These are phyloP conservation scores for Epicoccum sorghinum DNA, from an alignment of 2,329 filamentous ascomycete species.

Conservation along the genomic window DNA sequence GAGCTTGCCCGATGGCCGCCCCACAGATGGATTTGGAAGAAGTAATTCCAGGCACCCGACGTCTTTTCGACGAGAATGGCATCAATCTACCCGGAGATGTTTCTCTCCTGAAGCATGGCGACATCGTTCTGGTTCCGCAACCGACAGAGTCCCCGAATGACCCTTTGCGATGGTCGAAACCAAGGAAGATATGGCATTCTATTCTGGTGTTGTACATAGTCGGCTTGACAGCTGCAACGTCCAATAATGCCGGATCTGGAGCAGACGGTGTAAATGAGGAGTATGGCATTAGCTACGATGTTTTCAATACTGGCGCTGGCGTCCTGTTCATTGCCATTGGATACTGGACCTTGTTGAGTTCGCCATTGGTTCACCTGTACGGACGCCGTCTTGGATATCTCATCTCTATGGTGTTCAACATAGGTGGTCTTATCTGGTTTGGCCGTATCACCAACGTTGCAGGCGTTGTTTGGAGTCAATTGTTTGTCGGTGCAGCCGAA, in stretches of 20 bases:
- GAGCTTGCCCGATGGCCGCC: slow-evolving; percentile 11
- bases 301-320: slow-evolving; percentile 28
- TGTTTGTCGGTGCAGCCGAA: slow-evolving; percentile 29
- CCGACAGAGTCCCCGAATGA: slow-evolving; percentile 56
- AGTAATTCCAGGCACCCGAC: slow-evolving; percentile 26
- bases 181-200: slow-evolving; percentile 49
- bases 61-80: slow-evolving; percentile 25
- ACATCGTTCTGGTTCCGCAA: slow-evolving; percentile 59
- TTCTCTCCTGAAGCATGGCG: slow-evolving; percentile 32
- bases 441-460: slow-evolving; percentile 22
- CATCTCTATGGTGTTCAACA: slow-evolving; percentile 25
- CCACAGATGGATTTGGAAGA: slow-evolving; percentile 20
- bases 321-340: slow-evolving; percentile 28
- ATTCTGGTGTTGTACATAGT: slow-evolving; percentile 27
- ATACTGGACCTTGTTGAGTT: slow-evolving; percentile 26
- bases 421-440: slow-evolving; percentile 29
- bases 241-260: slow-evolving; percentile 27
- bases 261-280: slow-evolving; percentile 26
- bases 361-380: slow-evolving; percentile 26
- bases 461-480: slow-evolving; percentile 27
- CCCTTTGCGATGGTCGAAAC: slow-evolving; percentile 58
- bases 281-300: slow-evolving; percentile 27
- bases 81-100: slow-evolving; percentile 40
- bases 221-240: slow-evolving; percentile 26
- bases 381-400: slow-evolving; percentile 26